Conservation (phyloP, 2,329 filamentous ascomycete genomes). For the Epichloe baconii region DNA sequence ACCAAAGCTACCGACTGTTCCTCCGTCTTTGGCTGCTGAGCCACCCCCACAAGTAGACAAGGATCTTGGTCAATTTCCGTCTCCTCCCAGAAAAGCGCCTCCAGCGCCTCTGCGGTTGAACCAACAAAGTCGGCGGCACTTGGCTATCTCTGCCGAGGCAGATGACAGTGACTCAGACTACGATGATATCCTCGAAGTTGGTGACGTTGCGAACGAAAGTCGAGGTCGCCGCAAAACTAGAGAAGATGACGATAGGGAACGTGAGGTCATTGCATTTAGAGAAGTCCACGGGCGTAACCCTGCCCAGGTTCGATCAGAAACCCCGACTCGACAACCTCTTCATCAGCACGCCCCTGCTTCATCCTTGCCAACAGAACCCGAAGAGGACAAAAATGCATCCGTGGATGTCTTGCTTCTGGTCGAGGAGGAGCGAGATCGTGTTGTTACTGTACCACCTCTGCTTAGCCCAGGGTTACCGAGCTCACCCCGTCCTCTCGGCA, state of each 20-base stretch:
- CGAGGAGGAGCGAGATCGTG: slow-evolving; percentile 18
- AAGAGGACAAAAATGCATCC: slow-evolving; percentile 18
- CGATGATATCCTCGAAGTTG: slow-evolving; percentile 61
- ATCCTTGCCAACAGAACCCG: neutral
- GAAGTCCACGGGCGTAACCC: slow-evolving; percentile 59
- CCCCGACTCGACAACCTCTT: neutral
- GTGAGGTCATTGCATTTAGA: slow-evolving; percentile 53
- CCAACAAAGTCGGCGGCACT: slow-evolving; percentile 12
- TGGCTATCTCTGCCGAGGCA: slow-evolving; percentile 31
- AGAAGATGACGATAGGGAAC: slow-evolving; percentile 72
- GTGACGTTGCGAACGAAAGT: slow-evolving; percentile 45
- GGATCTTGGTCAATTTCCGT: slow-evolving; percentile 37
- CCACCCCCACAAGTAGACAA: slow-evolving; percentile 32
- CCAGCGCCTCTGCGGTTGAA: slow-evolving; percentile 69
- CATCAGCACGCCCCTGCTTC: neutral
- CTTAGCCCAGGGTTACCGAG: slow-evolving; percentile 47
- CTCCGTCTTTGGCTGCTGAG: slow-evolving; percentile 28
- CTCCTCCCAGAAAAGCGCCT: slow-evolving; percentile 64
- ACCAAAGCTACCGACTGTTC: slow-evolving; percentile 32
- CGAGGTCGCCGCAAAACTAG: slow-evolving; percentile 73
- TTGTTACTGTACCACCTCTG: slow-evolving; percentile 29
- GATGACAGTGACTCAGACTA: slow-evolving; percentile 68
- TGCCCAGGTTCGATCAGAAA: slow-evolving; percentile 41
- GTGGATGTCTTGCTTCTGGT: slow-evolving; percentile 38
- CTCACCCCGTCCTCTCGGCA: slow-evolving; percentile 43